Percentiles rank a stretch among this genome's conserved stretches.
These are phyloP conservation scores for Blastomyces gilchristii DNA, from an alignment of 2,329 filamentous ascomycete genomes.

Conservation along the genomic window DNA sequence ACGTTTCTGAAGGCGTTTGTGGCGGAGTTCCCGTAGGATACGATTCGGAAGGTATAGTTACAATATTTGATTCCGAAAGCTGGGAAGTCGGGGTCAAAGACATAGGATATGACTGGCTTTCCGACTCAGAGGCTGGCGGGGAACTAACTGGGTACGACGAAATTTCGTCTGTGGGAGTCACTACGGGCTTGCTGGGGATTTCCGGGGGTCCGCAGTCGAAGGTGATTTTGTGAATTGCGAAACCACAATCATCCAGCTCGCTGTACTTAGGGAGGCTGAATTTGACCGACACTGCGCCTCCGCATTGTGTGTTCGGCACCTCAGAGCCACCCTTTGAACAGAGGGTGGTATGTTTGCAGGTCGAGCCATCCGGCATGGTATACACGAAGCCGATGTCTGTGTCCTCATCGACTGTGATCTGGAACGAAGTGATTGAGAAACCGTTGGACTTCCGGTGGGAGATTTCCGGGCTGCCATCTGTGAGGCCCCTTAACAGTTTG, in stretches of 20 bases:
- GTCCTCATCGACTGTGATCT: conserved; percentile 64
- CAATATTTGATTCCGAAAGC: background rate
- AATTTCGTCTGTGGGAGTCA: background rate
- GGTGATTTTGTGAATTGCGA: conserved; percentile 62
- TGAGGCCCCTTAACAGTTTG: conserved; percentile 32
- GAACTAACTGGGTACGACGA: background rate
- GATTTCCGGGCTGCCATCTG: conserved; percentile 49
- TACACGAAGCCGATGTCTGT: conserved; percentile 78
- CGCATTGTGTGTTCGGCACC: conserved; percentile 79
- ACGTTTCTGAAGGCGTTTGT: background rate
- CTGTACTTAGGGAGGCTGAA: conserved; percentile 52
- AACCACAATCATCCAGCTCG: conserved; percentile 52
- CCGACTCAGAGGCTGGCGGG: background rate
- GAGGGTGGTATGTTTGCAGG: conserved; percentile 64
- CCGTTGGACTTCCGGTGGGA: conserved; percentile 43
- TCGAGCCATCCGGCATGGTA: conserved; percentile 69
- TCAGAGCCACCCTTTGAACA: conserved; percentile 60
- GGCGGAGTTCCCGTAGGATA: background rate
- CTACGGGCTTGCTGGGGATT: background rate
- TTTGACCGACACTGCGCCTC: conserved; percentile 73
- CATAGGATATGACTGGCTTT: background rate
- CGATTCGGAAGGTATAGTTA: background rate
- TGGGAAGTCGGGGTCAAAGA: background rate
- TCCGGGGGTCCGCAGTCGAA: conserved; percentile 55
- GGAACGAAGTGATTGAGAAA: conserved; percentile 67